These are phyloP conservation scores for Batrachochytrium dendrobatidis DNA, from an alignment of 371 early-diverging fungal genomes.

Conservation along the genomic window DNA sequence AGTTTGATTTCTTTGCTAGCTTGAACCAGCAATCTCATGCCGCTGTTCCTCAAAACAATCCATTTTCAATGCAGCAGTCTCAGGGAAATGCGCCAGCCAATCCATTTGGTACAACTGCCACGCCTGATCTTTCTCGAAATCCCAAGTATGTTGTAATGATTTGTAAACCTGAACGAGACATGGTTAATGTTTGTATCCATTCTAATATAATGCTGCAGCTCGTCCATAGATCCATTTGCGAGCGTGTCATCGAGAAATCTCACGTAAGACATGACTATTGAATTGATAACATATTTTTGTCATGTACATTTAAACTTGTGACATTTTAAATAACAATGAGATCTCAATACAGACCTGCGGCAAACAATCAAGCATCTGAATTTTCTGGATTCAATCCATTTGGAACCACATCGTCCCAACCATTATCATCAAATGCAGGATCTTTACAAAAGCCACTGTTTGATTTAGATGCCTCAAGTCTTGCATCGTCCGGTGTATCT, in stretches of 20 bases:
- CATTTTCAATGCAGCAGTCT: conserved; percentile 16
- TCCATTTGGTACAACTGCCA: conserved; percentile 24
- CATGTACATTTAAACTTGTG: too few relatives aligned
- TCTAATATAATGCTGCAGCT: conserved; percentile 8
- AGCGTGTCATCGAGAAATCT: conserved; percentile 19
- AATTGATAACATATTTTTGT: background rate
- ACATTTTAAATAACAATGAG: too few relatives aligned
- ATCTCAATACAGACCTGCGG: background rate
- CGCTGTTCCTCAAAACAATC: conserved; percentile 26
- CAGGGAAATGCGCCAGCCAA: conserved; percentile 31
- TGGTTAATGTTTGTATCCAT: conserved; percentile 12
- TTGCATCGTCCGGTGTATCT: conserved; percentile 1
- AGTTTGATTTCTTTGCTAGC: conserved; percentile 16
- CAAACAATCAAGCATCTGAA: background rate
- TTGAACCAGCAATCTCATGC: conserved; percentile 12
- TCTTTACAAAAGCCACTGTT: conserved; percentile 7
- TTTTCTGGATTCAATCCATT: conserved; percentile 3
- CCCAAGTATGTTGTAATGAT: conserved; percentile 19
- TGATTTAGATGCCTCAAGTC: conserved; percentile 11
- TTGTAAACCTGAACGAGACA: conserved; percentile 40
- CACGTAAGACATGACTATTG: background rate
- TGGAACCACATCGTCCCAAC: background rate
- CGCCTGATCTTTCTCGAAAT: conserved; percentile 9
- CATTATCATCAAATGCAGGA: conserved; percentile 2
- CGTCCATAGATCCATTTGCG: conserved; percentile 48